Percentiles rank a stretch among this genome's conserved stretches.
phyloP scores from a whole-genome alignment of 768 basidiomycete species.

The Mycena kentingensis region DNA sequence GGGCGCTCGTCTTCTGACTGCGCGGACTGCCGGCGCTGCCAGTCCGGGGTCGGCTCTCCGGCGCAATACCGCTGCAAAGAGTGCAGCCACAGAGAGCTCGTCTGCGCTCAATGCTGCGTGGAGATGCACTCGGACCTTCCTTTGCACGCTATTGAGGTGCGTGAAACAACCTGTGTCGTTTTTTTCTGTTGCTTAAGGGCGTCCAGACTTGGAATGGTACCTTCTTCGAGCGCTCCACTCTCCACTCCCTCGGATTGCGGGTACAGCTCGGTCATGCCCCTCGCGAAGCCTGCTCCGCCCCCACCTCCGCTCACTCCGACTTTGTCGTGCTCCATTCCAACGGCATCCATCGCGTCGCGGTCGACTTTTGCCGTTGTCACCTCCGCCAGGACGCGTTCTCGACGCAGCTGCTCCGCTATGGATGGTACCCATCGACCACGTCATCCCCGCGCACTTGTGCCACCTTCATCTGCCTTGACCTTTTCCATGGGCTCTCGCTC shows the following conservation, averaged over 20 bases:
- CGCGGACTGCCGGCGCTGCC: too few species aligned
- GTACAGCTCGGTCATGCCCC: slow-evolving; percentile 32
- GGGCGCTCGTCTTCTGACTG: background rate
- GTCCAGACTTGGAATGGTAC: too few species aligned
- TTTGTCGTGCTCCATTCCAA: slow-evolving; percentile 34
- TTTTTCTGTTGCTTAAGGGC: too few species aligned
- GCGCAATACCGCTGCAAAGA: too few species aligned
- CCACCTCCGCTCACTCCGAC: slow-evolving; percentile 15
- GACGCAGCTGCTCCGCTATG: slow-evolving; percentile 12
- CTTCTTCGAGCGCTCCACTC: slow-evolving; percentile 15
- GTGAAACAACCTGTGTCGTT: too few species aligned
- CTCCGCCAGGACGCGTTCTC: background rate
- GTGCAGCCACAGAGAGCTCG: too few species aligned
- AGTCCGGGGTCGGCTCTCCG: too few species aligned
- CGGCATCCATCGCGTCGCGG: slow-evolving; percentile 33
- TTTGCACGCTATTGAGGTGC: too few species aligned
- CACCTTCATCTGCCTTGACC: background rate
- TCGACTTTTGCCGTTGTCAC: slow-evolving; percentile 32
- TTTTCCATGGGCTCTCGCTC: background rate
- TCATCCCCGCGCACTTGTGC: slow-evolving; percentile 7
- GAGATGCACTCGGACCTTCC: too few species aligned
- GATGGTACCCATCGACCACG: slow-evolving; percentile 15
- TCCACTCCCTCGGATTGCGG: slow-evolving; percentile 29
- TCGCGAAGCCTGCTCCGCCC: slow-evolving; percentile 18
- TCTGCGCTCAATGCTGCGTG: too few species aligned